These are phyloP conservation scores for Codiaeum variegatum DNA, from an alignment of 441 rosid species.

Conservation along the genomic window DNA sequence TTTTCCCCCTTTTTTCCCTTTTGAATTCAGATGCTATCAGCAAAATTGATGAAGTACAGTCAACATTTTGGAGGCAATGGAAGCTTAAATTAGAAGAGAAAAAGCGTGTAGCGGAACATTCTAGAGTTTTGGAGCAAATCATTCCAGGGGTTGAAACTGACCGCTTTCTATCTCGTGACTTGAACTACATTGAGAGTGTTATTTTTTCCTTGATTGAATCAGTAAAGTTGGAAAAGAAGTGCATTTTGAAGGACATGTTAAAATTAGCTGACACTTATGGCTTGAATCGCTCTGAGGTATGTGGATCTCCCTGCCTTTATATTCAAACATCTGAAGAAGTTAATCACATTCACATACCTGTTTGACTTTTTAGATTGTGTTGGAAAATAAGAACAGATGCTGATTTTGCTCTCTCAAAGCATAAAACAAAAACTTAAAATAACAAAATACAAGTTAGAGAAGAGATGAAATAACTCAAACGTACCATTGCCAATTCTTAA, in stretches of 20 bases:
- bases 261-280: conserved; percentile 64
- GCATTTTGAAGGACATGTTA: conserved; percentile 60
- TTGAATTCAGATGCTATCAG: conserved; percentile 67
- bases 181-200: conserved; percentile 49
- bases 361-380: conserved; percentile 9
- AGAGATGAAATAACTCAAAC: no score
- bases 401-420: no score
- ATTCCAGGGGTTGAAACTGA: conserved; percentile 87
- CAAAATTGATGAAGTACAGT: conserved; percentile 72
- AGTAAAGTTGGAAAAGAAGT: conserved; percentile 73
- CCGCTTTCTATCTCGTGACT: conserved; percentile 81
- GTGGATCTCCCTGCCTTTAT: conserved; percentile 15
- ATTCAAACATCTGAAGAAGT: conserved; percentile 15
- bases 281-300: conserved; percentile 66
- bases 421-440: no score
- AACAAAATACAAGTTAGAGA: no score
- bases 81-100: conserved; percentile 88
- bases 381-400: no score
- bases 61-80: conserved; percentile 98
- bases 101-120: conserved; percentile 67
- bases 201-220: conserved; percentile 68
- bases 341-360: conserved; percentile 1
- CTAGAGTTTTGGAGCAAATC: conserved; percentile 76
- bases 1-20: conserved; percentile 5
- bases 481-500: no score